Conservation (phyloP, 306 rosid species). For the Crotalaria pallida region DNA sequence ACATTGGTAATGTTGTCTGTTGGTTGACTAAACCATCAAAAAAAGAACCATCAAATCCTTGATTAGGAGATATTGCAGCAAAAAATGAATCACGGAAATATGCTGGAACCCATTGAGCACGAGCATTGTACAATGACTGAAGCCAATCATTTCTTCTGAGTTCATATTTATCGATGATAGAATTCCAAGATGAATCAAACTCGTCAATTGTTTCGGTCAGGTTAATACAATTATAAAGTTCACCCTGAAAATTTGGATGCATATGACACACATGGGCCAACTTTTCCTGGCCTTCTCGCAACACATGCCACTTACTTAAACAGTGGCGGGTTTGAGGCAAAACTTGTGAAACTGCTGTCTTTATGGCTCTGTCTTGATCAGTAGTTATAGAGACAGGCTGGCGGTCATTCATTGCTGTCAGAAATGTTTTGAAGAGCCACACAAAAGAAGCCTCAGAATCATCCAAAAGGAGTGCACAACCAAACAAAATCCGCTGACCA, state of each 20-base stretch:
- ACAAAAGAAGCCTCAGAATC: constrained; percentile 82
- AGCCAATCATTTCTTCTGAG: constrained; percentile 81
- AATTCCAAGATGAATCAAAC: constrained; percentile 82
- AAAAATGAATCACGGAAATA: constrained; percentile 84
- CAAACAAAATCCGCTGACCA: constrained; percentile 81
- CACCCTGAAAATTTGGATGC: constrained; percentile 78
- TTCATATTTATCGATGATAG: constrained; percentile 71
- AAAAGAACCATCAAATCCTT: constrained; percentile 64
- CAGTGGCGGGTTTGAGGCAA: constrained; percentile 84
- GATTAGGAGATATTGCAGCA: constrained; percentile 61
- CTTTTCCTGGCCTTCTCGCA: constrained; percentile 90
- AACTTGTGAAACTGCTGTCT: constrained; percentile 72
- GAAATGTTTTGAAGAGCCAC: constrained; percentile 82
- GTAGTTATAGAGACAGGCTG: constrained; percentile 77
- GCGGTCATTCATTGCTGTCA: constrained; percentile 77
- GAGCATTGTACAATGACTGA: constrained; percentile 60
- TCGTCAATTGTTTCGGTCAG: constrained; percentile 87
- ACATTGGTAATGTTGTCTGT: constrained; percentile 85
- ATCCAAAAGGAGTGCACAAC: constrained; percentile 86
- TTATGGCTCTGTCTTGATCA: constrained; percentile 79
- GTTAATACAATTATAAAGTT: constrained; percentile 84
- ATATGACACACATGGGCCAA: constrained; percentile 68
- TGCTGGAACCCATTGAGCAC: constrained; percentile 86
- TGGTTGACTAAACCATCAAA: constrained; percentile 83
- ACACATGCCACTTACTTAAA: constrained; percentile 76